Percentiles rank a stretch among this genome's conserved stretches.
Conservation (phyloP, 768 basidiomycete species). For the Termitomyces sp. region DNA sequence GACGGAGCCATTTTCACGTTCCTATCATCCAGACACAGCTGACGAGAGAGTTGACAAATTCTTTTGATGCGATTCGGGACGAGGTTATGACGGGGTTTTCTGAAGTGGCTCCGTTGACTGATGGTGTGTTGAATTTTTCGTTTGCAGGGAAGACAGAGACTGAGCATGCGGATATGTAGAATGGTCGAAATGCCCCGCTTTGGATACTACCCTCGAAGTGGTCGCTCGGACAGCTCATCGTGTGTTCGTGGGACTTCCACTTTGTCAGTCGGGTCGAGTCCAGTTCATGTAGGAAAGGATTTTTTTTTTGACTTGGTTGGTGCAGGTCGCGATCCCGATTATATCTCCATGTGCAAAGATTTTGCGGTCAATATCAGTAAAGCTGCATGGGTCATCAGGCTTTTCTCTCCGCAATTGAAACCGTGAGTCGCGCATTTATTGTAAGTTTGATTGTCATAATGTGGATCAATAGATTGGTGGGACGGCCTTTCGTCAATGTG, state of each 20-base stretch:
- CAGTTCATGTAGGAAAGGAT: background rate
- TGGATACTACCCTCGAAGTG: slow-evolving; percentile 14
- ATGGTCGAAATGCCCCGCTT: slow-evolving; percentile 6
- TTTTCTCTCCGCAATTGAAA: slow-evolving; percentile 20
- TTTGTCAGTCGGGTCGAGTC: slow-evolving; percentile 12
- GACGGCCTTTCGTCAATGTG: slow-evolving; percentile 3
- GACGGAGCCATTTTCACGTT: slow-evolving; percentile 14
- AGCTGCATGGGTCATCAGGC: slow-evolving; percentile 16
- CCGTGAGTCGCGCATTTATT: slow-evolving; percentile 13
- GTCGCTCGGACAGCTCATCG: slow-evolving; percentile 18
- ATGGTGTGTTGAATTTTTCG: background rate
- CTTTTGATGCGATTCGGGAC: slow-evolving; percentile 6
- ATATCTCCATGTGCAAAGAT: slow-evolving; percentile 10
- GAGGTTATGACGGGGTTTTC: slow-evolving; percentile 4
- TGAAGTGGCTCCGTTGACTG: background rate
- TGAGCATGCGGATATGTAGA: background rate
- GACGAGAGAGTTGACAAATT: slow-evolving; percentile 7
- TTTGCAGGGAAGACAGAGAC: background rate
- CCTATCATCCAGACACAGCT: slow-evolving; percentile 14
- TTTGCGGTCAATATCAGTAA: slow-evolving; percentile 13
- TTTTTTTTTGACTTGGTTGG: background rate
- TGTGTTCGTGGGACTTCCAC: slow-evolving; percentile 20
- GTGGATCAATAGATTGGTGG: background rate
- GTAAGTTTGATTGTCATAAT: background rate
- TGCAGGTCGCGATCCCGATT: slow-evolving; percentile 19